Base-by-base conservation (phyloP, 768 basidiomycete genomes). In the Suillus plorans region DNA sequence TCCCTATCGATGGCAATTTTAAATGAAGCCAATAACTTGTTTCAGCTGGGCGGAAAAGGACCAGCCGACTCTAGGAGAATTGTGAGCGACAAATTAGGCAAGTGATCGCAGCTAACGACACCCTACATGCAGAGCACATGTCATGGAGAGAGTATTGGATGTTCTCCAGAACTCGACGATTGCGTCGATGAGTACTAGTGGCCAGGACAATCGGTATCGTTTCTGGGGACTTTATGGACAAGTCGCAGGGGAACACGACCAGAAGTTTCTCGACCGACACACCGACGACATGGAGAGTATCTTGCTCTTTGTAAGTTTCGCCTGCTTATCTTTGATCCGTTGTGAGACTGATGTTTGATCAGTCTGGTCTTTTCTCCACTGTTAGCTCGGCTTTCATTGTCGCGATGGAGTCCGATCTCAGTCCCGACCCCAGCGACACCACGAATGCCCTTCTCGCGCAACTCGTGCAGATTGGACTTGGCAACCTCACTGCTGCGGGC, bases 281-380 rank as follows among this genome's bases (percentile, higher is more conserved):
- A 65, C 56, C 16, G 47, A 63, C 31, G 65, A 67, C 31, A 63
- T 71, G 49, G 67, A 71, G 52, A 65, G 67, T 13, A 52, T 70
- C 12, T 57, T 72, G 3, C 71, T 70, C 13, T 57, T 72, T 49
- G 71, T 72, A 56, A 16, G 71, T 60, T 13, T 28, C 10, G 5
- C 5, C 1, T 3, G 12, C 2, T 12, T 0, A 22, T 49, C 12
- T 22, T 13, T 20, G 12, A 49, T 37, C 10, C 47, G 12, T 36
- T 16, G 13, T 36, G 25, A 58, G 57, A 36, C 20, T 36, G 36
- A 58, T 13, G 0, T 39, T 50, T 7, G 7, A 42, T 34, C 20
- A 68, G 67, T 63, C 67, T 42, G 63, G 67, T 45, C 57, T 68
- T 68, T 25, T 68, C 22, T 67, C 67, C 0, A 63, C 63, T 39